Base-by-base conservation (phyloP, 2,329 filamentous ascomycete genomes). In the Pseudopithomyces maydicus region DNA sequence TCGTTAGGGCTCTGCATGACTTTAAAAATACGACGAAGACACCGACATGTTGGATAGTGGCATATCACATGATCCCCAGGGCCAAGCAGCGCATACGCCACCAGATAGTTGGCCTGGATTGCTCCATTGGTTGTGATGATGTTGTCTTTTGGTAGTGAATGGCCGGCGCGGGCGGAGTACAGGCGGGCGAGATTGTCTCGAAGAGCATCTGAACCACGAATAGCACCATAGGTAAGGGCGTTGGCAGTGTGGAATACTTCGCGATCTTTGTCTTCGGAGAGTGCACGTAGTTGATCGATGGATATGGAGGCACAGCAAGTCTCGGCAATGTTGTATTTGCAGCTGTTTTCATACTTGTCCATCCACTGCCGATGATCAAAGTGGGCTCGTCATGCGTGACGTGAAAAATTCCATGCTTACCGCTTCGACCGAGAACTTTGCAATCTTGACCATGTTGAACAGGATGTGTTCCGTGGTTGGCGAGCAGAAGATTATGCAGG, bases 11-110 rank as follows among this genome's bases (percentile, higher is more conserved):
- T 33, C 19, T 50, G 17, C 7, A 38, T 11, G 2, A 11, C 23
- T 38, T 32, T 38, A 22, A n/a, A 49, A 11, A 26, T 3, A 29
- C 15, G 39, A 14, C 2, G 14, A 19, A 20, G 17, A 35, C 17
- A 54, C 51, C 20, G 47, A 65, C 95, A 96, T 0, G 91, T 94
- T 12, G 92, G 92, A 71, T 92, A 91, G 56, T 95, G 90, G 68
- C 90, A 95, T 56, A 96, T 84, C 45, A 94, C 89, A 80, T 96
- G 92, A 70, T 96, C 91, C 0, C 88, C 90, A 0, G 87, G 85
- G 0, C 85, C 85, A 2, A 95, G 72, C 6, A 95, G 80, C 1
- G 88, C 81, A 73, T 93, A 93, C 7, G 95, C 83, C 2, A 88
- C 78, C n/a, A 95, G 78, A 65, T 92, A 91, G 70, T 96, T 96